Evolutionary conservation across 2,329 filamentous ascomycete genomes (phyloP).

Genomic region (Fusarium sp.): DNA sequence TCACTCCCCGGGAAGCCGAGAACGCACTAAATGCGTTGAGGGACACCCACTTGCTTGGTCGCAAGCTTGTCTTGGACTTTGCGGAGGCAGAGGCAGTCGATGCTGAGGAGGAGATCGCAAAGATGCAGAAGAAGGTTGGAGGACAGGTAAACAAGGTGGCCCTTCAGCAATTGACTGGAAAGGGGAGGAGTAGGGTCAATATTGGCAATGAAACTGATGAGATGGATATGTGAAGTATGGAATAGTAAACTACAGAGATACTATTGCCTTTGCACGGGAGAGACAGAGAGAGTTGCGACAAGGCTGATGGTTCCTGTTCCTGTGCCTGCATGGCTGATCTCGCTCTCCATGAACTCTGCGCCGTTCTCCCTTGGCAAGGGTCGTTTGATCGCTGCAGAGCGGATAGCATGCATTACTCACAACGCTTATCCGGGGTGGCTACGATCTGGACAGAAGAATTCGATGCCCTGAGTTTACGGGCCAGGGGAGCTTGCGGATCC

Average conservation of each 20-base stretch:
- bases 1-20: slow-evolving; percentile 86
- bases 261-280: slow-evolving; percentile 17
- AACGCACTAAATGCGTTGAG: slow-evolving; percentile 91
- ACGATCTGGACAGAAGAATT: slow-evolving; percentile 43
- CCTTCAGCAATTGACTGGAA: slow-evolving; percentile 85
- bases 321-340: slow-evolving; percentile 21
- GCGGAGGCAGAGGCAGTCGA: slow-evolving; percentile 89
- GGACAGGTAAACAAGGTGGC: slow-evolving; percentile 91
- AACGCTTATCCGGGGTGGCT: slow-evolving; percentile 30
- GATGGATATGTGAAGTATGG: slow-evolving; percentile 48
- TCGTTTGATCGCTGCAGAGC: slow-evolving; percentile 23
- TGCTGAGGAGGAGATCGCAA: slow-evolving; percentile 93
- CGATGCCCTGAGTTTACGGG: slow-evolving; percentile 28
- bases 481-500: slow-evolving; percentile 36
- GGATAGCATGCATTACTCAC: slow-evolving; percentile 29
- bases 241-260: slow-evolving; percentile 29
- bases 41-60: slow-evolving; percentile 92
- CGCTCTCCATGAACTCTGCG: slow-evolving; percentile 9
- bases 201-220: slow-evolving; percentile 77
- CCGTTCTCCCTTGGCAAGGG: slow-evolving; percentile 44
- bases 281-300: slow-evolving; percentile 26
- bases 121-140: slow-evolving; percentile 96
- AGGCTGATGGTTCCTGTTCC: slow-evolving; percentile 39
- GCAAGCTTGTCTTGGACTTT: slow-evolving; percentile 90
- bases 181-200: slow-evolving; percentile 87